These are phyloP conservation scores for Wickerhamomyces xylosicus DNA, from an alignment of 805 yeast genomes.

Conservation along the genomic window DNA sequence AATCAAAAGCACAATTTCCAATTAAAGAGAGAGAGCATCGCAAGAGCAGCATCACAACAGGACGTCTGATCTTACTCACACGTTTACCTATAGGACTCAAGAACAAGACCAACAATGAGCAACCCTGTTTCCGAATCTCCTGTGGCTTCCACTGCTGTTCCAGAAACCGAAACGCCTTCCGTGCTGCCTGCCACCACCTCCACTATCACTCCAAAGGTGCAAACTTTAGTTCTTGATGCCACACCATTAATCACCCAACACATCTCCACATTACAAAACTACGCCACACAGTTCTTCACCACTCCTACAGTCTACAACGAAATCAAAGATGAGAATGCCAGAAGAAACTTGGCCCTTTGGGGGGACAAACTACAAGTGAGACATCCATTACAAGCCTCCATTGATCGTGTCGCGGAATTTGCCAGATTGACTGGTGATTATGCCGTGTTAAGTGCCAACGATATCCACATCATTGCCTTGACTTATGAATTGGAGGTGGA, in stretches of 20 bases:
- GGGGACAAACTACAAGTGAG: slow-evolving; percentile 56
- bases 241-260: slow-evolving; percentile 89
- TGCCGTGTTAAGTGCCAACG: slow-evolving; percentile 79
- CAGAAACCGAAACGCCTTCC: no score
- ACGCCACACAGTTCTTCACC: slow-evolving; percentile 67
- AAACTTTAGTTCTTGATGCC: slow-evolving; percentile 75
- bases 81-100: no score
- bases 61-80: no score
- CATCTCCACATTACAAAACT: slow-evolving; percentile 57
- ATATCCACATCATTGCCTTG: slow-evolving; percentile 85
- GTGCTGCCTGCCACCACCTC: no score
- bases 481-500: slow-evolving; percentile 82
- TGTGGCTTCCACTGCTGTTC: no score
- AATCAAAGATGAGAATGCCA: slow-evolving; percentile 75
- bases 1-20: no score
- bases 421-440: slow-evolving; percentile 88
- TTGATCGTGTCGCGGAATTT: slow-evolving; percentile 62
- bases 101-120: no score
- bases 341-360: slow-evolving; percentile 76
- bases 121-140: no score
- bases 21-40: no score
- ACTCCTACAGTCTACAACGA: slow-evolving; percentile 89
- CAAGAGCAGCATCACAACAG: no score
- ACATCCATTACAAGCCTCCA: slow-evolving; percentile 63
- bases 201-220: slow-evolving; percentile 5